Conservation (phyloP, 2,329 filamentous ascomycete species). For the Incumbomyces delicatus region DNA sequence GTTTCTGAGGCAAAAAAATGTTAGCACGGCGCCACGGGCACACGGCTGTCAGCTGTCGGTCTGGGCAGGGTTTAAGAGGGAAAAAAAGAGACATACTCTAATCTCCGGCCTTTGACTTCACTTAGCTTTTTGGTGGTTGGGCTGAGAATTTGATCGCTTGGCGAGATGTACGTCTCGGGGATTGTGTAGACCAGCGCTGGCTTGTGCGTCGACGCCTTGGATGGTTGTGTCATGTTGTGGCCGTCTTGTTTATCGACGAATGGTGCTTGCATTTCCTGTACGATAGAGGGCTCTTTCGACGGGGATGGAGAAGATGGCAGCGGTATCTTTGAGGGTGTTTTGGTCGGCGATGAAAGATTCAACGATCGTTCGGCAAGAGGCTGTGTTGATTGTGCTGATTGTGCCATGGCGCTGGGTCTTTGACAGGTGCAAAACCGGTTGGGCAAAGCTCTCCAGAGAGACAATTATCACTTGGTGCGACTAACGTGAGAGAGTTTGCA, state of each 20-base stretch:
- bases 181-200: constrained; percentile 1
- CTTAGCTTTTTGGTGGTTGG: constrained; percentile 42
- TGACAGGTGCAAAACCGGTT: no score
- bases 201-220: constrained; percentile 1
- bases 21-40: neutral
- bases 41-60: no score
- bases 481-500: no score
- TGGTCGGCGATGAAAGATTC: constrained; percentile 1
- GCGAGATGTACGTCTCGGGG: constrained; percentile 32
- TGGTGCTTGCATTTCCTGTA: neutral
- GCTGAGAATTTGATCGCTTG: constrained; percentile 41
- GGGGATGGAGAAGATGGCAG: constrained; percentile 1
- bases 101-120: constrained; percentile 40
- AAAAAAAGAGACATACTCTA: constrained; percentile 21
- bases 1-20: neutral
- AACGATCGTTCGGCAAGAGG: constrained; percentile 2
- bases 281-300: no score
- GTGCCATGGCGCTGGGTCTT: no score
- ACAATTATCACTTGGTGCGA: neutral
- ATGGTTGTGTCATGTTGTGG: neutral
- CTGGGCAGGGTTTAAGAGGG: no score
- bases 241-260: neutral
- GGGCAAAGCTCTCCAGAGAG: neutral
- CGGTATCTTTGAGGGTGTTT: constrained; percentile 6
- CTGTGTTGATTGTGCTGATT: neutral